A percentile compares a stretch with the other conserved stretches of the same genome.
Evolutionary conservation across 305 asterid species (phyloP).

Genomic region (Rubia peregrina): DNA sequence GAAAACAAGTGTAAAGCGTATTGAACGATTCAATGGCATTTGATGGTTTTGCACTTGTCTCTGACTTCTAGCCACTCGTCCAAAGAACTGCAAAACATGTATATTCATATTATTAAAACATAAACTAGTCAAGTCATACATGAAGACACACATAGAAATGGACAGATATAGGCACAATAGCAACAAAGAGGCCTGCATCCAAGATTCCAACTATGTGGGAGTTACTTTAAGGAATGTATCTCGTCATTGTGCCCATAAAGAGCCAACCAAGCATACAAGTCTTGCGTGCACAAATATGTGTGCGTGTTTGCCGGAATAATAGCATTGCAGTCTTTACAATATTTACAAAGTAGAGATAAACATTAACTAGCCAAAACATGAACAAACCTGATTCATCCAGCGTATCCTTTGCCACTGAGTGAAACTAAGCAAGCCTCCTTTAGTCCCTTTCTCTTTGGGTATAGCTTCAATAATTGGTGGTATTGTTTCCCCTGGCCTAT

Average conservation of each 20-base stretch:
- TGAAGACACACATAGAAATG: background rate
- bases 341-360: background rate
- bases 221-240: too few species aligned
- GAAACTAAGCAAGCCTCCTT: conserved; percentile 25
- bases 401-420: conserved; percentile 30
- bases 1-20: conserved; percentile 44
- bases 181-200: background rate
- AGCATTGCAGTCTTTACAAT: background rate
- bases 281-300: background rate
- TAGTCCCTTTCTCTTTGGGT: conserved; percentile 51
- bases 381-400: conserved; percentile 54
- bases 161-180: background rate
- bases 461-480: conserved; percentile 29
- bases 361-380: conserved; percentile 5
- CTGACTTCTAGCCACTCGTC: conserved; percentile 41
- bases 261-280: background rate
- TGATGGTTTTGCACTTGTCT: conserved; percentile 37
- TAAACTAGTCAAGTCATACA: conserved; percentile 13
- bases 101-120: conserved; percentile 13
- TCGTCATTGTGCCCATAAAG: background rate
- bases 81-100: conserved; percentile 38
- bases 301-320: background rate
- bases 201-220: background rate
- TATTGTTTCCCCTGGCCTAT: conserved; percentile 24
- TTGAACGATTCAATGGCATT: conserved; percentile 31